These are phyloP conservation scores for Agaricus sinodeliciosus DNA, from an alignment of 768 basidiomycete genomes.

Conservation along the genomic window DNA sequence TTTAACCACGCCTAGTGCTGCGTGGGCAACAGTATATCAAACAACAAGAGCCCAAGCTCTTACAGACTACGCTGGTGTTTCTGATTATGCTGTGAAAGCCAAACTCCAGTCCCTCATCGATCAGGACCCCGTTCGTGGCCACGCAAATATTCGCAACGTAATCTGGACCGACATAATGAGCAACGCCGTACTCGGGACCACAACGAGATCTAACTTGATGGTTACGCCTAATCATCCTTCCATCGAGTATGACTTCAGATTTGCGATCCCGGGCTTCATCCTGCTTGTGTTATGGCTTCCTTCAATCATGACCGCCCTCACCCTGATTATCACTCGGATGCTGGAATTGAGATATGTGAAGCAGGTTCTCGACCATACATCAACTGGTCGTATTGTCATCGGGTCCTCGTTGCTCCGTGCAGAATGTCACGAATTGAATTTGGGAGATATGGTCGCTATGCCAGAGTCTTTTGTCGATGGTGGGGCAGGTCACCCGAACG, in stretches of 20 bases:
- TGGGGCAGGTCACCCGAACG: no score
- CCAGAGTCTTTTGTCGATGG: no score
- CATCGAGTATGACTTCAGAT: constrained; percentile 3
- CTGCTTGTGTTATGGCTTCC: background rate
- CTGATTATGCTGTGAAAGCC: background rate
- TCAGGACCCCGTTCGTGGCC: background rate
- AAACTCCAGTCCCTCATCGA: background rate
- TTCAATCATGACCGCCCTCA: background rate
- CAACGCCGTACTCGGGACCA: background rate
- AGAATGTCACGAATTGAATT: no score
- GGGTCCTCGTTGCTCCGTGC: background rate
- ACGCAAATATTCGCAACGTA: background rate
- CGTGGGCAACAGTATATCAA: background rate
- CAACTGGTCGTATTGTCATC: background rate
- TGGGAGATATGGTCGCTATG: no score
- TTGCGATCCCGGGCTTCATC: constrained; percentile 2
- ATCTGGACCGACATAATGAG: constrained; percentile 3
- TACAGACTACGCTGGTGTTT: background rate
- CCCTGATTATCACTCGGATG: background rate
- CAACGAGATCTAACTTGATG: background rate
- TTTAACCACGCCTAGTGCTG: background rate
- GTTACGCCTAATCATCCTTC: background rate
- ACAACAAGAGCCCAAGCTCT: background rate
- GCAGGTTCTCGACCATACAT: constrained; percentile 1
- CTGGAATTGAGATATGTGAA: background rate